These are phyloP conservation scores for Didymella pinodella DNA, from an alignment of 2,329 filamentous ascomycete genomes.

Conservation along the genomic window DNA sequence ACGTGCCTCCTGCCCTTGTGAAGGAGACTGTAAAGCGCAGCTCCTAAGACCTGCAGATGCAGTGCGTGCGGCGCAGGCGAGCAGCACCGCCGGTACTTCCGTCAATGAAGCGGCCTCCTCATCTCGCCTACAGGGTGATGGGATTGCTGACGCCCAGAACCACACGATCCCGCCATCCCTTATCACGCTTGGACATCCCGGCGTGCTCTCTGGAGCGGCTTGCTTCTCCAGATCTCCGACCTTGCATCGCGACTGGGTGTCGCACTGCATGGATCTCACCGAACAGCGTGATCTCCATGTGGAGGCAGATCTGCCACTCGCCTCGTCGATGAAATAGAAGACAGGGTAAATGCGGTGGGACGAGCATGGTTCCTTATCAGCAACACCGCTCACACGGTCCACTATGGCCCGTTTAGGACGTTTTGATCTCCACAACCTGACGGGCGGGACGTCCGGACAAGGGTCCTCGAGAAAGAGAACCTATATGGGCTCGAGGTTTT, in stretches of 20 bases:
- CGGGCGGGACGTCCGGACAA: conserved; percentile 37
- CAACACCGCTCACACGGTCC: conserved; percentile 35
- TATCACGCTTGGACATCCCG: conserved; percentile 32
- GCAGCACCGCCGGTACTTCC: conserved; percentile 8
- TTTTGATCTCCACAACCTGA: conserved; percentile 35
- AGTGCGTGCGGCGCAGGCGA: conserved; percentile 12
- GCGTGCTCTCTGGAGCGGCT: conserved; percentile 23
- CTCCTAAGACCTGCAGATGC: background rate
- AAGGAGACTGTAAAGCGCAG: background rate
- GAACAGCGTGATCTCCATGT: conserved; percentile 28
- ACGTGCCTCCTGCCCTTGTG: background rate
- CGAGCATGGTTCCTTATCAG: conserved; percentile 46
- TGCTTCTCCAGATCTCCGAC: conserved; percentile 4
- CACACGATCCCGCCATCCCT: conserved; percentile 31
- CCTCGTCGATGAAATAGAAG: conserved; percentile 29
- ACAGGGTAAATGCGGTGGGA: conserved; percentile 20
- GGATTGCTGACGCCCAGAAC: conserved; percentile 40
- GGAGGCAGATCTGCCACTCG: conserved; percentile 34
- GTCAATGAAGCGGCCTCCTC: conserved; percentile 17
- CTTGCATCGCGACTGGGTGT: conserved; percentile 1
- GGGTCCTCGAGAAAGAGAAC: conserved; percentile 39
- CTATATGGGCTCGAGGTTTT: conserved; percentile 27
- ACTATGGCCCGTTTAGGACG: conserved; percentile 28
- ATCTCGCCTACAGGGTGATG: conserved; percentile 28
- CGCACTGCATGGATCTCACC: conserved; percentile 16